A percentile compares a stretch with the other conserved stretches of the same genome.
These are phyloP conservation scores for Ceratocystis eucalypticola DNA, from an alignment of 2,329 filamentous ascomycete species.

Conservation along the genomic window DNA sequence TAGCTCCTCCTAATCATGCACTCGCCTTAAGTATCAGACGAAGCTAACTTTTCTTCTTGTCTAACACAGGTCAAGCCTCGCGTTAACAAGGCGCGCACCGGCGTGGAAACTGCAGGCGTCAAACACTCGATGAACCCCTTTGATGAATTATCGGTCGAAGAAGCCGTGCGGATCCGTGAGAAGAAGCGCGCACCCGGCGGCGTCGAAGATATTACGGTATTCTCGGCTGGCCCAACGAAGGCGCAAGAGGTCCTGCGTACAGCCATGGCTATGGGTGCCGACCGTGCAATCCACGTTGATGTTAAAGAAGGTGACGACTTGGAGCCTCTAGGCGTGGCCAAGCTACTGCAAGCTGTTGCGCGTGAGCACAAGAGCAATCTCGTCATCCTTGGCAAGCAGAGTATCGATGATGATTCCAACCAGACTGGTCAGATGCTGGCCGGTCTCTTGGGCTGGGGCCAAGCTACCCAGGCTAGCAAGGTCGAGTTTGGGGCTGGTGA, in stretches of 20 bases:
- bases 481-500: constrained; percentile 62
- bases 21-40: background rate
- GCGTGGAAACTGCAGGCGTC: constrained; percentile 79
- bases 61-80: constrained; percentile 48
- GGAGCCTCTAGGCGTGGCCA: constrained; percentile 85
- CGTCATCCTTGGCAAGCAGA: constrained; percentile 92
- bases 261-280: constrained; percentile 97
- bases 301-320: constrained; percentile 59
- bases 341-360: constrained; percentile 68
- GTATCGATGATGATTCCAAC: constrained; percentile 87
- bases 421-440: constrained; percentile 99
- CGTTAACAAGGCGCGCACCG: constrained; percentile 62
- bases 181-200: constrained; percentile 57
- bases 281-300: constrained; percentile 81
- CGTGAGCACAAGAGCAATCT: constrained; percentile 79
- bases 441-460: constrained; percentile 77
- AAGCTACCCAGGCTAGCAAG: constrained; percentile 85
- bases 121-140: constrained; percentile 99
- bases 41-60: background rate
- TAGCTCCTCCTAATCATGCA: background rate
- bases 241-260: constrained; percentile 79
- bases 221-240: constrained; percentile 81
- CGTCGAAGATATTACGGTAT: constrained; percentile 82
- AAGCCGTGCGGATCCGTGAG: constrained; percentile 87
- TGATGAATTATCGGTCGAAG: constrained; percentile 95